phyloP scores from a whole-genome alignment of 768 basidiomycete genomes.

The Lyophyllum semitale region DNA sequence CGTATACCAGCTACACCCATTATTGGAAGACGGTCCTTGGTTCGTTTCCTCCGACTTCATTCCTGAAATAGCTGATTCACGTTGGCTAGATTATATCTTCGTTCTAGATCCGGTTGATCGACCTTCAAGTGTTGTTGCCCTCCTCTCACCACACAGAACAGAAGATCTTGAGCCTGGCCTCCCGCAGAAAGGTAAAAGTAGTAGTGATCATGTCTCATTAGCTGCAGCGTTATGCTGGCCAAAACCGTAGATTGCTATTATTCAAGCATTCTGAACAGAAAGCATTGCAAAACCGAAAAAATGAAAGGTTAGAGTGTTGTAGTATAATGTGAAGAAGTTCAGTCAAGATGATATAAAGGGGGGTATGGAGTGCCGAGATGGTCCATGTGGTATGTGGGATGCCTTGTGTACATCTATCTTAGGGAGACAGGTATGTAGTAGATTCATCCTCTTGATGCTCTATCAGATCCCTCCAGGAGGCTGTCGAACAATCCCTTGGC shows the following conservation, averaged over 20 bases:
- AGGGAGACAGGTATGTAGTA: constrained; percentile 4
- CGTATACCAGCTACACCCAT: constrained; percentile 88
- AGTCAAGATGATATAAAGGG: constrained; percentile 12
- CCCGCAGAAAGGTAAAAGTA: constrained; percentile 77
- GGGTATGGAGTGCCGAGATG: constrained; percentile 5
- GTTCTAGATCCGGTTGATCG: constrained; percentile 50
- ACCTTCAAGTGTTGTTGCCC: constrained; percentile 41
- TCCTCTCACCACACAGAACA: constrained; percentile 63
- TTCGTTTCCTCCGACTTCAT: constrained; percentile 26
- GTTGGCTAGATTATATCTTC: constrained; percentile 82
- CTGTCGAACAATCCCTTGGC: constrained; percentile 85
- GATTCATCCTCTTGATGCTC: constrained; percentile 30
- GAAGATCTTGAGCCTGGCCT: constrained; percentile 70
- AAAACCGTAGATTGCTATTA: constrained; percentile 15
- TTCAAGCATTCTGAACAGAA: constrained; percentile 15
- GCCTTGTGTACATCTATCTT: constrained; percentile 15
- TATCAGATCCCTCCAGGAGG: constrained; percentile 85
- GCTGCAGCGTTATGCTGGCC: constrained; percentile 58
- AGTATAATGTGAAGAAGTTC: constrained; percentile 13
- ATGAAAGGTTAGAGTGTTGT: constrained; percentile 7
- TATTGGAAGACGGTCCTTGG: constrained; percentile 85
- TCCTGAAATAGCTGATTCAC: not conserved
- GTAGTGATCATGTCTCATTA: constrained; percentile 86
- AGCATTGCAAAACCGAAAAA: constrained; percentile 9
- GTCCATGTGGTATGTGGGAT: constrained; percentile 4